These are phyloP conservation scores for Penicillium pancosmium DNA, from an alignment of 495 filamentous ascomycete genomes.

Conservation along the genomic window DNA sequence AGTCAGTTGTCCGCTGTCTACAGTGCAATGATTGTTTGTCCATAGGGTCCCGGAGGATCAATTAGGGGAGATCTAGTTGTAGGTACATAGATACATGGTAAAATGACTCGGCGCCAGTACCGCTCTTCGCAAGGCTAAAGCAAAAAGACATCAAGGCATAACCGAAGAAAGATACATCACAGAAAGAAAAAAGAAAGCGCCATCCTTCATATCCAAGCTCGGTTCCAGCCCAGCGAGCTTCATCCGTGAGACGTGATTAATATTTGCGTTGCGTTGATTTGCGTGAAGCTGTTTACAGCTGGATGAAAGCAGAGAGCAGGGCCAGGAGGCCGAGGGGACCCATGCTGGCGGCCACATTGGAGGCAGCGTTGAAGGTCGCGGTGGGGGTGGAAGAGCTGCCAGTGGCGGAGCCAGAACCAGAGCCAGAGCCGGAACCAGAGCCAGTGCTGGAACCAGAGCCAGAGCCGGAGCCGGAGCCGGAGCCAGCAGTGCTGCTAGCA, in stretches of 20 bases:
- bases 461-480: constrained; percentile 15
- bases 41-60: neutral
- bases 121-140: constrained; percentile 1
- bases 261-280: constrained; percentile 16
- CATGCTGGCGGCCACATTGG: constrained; percentile 27
- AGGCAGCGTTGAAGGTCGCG: constrained; percentile 29
- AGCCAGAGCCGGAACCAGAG: constrained; percentile 17
- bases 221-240: constrained; percentile 33
- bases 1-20: neutral
- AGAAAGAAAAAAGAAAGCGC: constrained; percentile 22
- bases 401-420: constrained; percentile 21
- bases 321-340: constrained; percentile 34
- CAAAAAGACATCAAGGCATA: neutral
- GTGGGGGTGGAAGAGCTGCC: constrained; percentile 24
- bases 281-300: constrained; percentile 30
- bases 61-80: neutral
- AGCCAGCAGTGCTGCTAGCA: constrained; percentile 8
- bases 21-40: neutral
- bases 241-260: constrained; percentile 31
- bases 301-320: constrained; percentile 39
- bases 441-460: constrained; percentile 21
- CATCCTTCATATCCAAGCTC: constrained; percentile 23
- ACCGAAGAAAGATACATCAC: constrained; percentile 3
- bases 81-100: constrained; percentile 2
- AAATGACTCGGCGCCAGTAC: neutral